phyloP scores from a whole-genome alignment of 2,329 filamentous ascomycete species.

The Bipolaris sorokiniana region DNA sequence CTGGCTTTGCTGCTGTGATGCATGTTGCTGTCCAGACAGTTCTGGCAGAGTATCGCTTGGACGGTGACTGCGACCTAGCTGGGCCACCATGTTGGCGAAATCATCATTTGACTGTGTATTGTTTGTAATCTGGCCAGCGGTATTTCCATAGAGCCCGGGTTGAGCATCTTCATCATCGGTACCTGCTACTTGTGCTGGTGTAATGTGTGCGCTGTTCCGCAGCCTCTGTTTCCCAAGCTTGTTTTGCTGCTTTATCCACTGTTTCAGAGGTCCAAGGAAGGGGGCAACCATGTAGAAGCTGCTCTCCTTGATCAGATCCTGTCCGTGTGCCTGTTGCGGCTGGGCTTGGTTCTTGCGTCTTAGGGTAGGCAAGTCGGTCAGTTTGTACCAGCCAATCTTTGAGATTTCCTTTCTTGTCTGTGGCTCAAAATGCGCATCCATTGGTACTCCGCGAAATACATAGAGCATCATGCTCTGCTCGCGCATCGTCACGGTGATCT shows the following conservation, averaged over 20 bases:
- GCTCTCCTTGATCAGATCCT: conserved; percentile 69
- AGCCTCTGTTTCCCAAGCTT: conserved; percentile 67
- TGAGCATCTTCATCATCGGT: conserved; percentile 44
- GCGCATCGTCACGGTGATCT: conserved; percentile 85
- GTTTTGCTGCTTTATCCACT: conserved; percentile 87
- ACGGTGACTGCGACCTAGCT: conserved; percentile 35
- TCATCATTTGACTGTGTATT: conserved; percentile 25
- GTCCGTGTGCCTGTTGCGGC: conserved; percentile 58
- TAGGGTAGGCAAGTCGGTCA: conserved; percentile 85
- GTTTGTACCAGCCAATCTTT: conserved; percentile 92
- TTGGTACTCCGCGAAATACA: conserved; percentile 86
- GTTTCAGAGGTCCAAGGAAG: conserved; percentile 83
- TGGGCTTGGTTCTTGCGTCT: conserved; percentile 70
- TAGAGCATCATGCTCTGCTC: conserved; percentile 94
- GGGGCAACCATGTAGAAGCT: conserved; percentile 99
- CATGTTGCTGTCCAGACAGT: conserved; percentile 31
- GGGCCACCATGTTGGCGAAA: conserved; percentile 42
- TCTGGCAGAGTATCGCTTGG: conserved; percentile 41
- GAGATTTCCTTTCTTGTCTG: conserved; percentile 96
- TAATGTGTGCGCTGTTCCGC: conserved; percentile 24
- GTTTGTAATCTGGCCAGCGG: conserved; percentile 30
- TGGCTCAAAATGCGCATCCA: conserved; percentile 86
- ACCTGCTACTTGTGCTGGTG: conserved; percentile 26
- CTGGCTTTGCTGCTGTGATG: conserved; percentile 28
- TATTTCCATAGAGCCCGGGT: conserved; percentile 34